Conservation (phyloP, 2,329 filamentous ascomycete genomes). For the Colletotrichum spinosum region DNA sequence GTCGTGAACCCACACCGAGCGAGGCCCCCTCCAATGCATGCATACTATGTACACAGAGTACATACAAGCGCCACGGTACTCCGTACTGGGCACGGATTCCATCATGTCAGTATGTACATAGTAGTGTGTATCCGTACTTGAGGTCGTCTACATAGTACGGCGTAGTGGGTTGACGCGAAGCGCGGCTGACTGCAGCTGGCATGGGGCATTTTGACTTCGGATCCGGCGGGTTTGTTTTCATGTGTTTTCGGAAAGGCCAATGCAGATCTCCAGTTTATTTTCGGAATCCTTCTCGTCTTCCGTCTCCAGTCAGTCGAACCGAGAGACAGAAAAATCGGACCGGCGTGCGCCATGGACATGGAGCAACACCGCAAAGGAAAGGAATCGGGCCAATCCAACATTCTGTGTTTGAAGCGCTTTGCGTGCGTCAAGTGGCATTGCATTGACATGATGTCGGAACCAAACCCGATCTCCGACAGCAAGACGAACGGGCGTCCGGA, state of each 20-base stretch:
- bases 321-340: background rate
- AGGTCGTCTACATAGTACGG: too few species aligned
- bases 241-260: constrained; percentile 24
- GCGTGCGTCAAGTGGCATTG: too few species aligned
- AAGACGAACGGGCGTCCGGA: background rate
- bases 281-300: constrained; percentile 19
- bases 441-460: too few species aligned
- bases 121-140: too few species aligned
- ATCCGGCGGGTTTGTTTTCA: constrained; percentile 19
- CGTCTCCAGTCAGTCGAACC: constrained; percentile 14
- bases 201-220: constrained; percentile 15
- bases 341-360: constrained; percentile 7
- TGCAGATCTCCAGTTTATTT: constrained; percentile 21
- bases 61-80: too few species aligned
- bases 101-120: too few species aligned
- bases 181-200: constrained; percentile 14
- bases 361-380: background rate
- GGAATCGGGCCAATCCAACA: background rate
- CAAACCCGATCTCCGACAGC: too few species aligned
- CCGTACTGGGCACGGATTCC: too few species aligned
- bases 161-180: constrained; percentile 4
- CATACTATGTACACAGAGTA: too few species aligned
- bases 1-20: too few species aligned
- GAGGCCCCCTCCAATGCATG: too few species aligned
- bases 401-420: background rate